Conservation (phyloP, 148 eudicot genomes). For the Silene conica region DNA sequence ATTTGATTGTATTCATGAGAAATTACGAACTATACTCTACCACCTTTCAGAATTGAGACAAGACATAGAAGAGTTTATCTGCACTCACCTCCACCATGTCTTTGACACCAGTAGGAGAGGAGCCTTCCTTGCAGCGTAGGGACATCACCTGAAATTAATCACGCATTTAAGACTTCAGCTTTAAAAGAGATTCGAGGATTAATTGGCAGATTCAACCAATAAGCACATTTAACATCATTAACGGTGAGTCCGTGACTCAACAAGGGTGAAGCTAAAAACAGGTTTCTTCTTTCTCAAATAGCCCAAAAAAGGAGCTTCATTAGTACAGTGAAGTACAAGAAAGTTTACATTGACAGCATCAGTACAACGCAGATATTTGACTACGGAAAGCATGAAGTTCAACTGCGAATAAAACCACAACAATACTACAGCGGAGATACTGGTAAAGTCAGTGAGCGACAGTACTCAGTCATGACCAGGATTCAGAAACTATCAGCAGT, state of each 20-base stretch:
- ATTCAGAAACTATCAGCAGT: not conserved
- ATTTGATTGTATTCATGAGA: too few relatives aligned
- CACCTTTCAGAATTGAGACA: not conserved
- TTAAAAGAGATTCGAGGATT: not conserved
- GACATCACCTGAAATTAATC: constrained; percentile 54
- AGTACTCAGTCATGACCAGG: too few relatives aligned
- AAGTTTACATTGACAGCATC: not conserved
- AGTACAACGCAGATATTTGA: not conserved
- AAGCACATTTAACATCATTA: not conserved
- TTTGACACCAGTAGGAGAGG: constrained; percentile 36
- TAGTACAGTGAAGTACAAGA: too few relatives aligned
- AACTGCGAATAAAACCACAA: not conserved
- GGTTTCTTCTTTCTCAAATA: too few relatives aligned
- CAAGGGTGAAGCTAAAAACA: too few relatives aligned
- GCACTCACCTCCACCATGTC: constrained; percentile 60
- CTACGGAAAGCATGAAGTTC: not conserved
- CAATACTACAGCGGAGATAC: not conserved
- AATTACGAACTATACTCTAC: not conserved
- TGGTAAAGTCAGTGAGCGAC: too few relatives aligned
- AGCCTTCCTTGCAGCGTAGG: constrained; percentile 57
- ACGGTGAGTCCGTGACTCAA: not conserved
- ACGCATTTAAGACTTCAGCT: not conserved
- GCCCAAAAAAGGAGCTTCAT: too few relatives aligned
- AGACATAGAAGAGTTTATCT: not conserved
- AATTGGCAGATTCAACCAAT: not conserved